phyloP scores from a whole-genome alignment of 2,329 filamentous ascomycete species.

The Trichoderma sp. region DNA sequence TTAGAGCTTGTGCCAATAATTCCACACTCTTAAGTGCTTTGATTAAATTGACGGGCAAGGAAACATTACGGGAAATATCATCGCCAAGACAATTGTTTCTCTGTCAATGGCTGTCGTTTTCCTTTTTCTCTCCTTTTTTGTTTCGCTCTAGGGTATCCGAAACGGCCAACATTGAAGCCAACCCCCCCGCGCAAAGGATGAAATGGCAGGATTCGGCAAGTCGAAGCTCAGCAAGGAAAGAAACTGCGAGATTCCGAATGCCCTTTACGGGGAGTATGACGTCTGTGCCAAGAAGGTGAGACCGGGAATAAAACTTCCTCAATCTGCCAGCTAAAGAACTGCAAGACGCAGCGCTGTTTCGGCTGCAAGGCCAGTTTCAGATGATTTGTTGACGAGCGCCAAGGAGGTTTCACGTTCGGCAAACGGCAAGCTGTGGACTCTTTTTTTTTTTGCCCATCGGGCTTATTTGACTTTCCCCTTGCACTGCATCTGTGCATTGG shows the following conservation, averaged over 20 bases:
- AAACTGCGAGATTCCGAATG: background rate
- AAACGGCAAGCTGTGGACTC: background rate
- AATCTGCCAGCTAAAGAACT: background rate
- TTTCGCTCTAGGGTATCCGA: slow-evolving; percentile 7
- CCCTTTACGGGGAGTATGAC: background rate
- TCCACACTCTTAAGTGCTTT: background rate
- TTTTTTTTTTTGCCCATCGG: background rate
- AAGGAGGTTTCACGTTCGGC: slow-evolving; percentile 10
- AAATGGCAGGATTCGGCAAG: background rate
- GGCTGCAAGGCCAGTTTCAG: slow-evolving; percentile 9
- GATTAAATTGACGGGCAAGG: background rate
- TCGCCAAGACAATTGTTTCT: slow-evolving; percentile 10
- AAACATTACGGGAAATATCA: background rate
- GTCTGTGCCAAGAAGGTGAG: slow-evolving; percentile 12
- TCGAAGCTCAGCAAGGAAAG: background rate
- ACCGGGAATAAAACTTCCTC: slow-evolving; percentile 3
- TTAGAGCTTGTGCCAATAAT: background rate
- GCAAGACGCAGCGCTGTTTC: slow-evolving; percentile 9
- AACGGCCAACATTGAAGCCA: background rate
- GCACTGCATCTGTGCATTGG: background rate
- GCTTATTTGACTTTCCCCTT: background rate
- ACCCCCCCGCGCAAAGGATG: background rate
- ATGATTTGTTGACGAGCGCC: background rate
- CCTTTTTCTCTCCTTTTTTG: background rate
- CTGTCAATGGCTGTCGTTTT: background rate